A percentile compares a stretch with the other conserved stretches of the same genome.
These are phyloP conservation scores for Sclerotinia borealis DNA, from an alignment of 2,329 filamentous ascomycete species.

Conservation along the genomic window DNA sequence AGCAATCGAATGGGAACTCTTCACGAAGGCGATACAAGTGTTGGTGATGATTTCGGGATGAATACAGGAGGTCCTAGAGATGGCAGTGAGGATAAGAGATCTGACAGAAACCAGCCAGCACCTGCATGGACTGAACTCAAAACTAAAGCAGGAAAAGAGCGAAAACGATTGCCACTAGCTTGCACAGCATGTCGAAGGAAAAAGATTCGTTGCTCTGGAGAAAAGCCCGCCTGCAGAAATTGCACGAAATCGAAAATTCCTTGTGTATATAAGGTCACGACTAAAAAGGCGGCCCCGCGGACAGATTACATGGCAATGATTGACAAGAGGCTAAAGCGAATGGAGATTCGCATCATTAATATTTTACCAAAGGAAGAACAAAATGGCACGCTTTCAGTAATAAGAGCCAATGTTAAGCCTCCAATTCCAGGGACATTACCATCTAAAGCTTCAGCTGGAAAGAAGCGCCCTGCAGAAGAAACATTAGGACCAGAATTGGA, in stretches of 20 bases:
- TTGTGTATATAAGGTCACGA: constrained; percentile 96
- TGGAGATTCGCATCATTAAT: constrained; percentile 97
- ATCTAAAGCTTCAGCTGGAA: constrained; percentile 49
- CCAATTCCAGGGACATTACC: constrained; percentile 52
- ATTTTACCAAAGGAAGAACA: constrained; percentile 84
- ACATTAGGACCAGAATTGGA: constrained; percentile 80
- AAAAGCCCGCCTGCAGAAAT: constrained; percentile 96
- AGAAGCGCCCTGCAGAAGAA: constrained; percentile 80
- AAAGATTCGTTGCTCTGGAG: constrained; percentile 95
- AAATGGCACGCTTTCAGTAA: constrained; percentile 55
- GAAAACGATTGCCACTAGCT: constrained; percentile 84
- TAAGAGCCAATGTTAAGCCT: constrained; percentile 79
- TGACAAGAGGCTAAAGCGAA: constrained; percentile 88
- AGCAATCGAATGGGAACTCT: constrained; percentile 23
- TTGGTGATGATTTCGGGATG: constrained; percentile 52
- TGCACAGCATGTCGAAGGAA: constrained; percentile 95
- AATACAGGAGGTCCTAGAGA: constrained; percentile 42
- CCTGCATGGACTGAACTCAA: constrained; percentile 78
- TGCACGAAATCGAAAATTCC: constrained; percentile 87
- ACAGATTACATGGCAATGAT: constrained; percentile 99
- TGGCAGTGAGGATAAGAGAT: constrained; percentile 49
- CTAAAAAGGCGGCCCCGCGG: constrained; percentile 84
- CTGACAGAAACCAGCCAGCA: constrained; percentile 51
- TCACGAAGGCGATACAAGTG: constrained; percentile 23
- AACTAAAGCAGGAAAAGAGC: constrained; percentile 90